Percentiles rank a stretch among this genome's conserved stretches.
Evolutionary conservation across 768 basidiomycete species (phyloP).

Genomic region (Collybiopsis confluens): DNA sequence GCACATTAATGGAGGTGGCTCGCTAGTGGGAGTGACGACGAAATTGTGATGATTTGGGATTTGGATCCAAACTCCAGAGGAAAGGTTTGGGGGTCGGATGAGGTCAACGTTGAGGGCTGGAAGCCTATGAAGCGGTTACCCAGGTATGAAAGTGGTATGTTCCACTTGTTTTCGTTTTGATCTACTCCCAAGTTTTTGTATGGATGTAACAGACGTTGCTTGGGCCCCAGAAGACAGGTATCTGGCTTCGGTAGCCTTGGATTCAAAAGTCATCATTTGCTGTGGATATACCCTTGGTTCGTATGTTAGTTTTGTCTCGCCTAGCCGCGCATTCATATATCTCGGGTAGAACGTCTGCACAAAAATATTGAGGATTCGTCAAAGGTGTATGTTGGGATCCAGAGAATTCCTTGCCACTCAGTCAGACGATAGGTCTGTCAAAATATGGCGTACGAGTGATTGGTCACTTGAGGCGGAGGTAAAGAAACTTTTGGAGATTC

Average conservation of each 20-base stretch:
- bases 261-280: conserved; percentile 91
- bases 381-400: conserved; percentile 99
- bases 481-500: conserved; percentile 86
- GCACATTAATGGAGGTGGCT: conserved; percentile 91
- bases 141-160: conserved; percentile 91
- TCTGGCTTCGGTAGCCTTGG: conserved; percentile 90
- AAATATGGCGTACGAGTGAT: conserved; percentile 93
- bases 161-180: too few relatives aligned
- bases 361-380: conserved; percentile 92
- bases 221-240: conserved; percentile 94
- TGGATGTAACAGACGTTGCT: conserved; percentile 92
- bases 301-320: too few relatives aligned
- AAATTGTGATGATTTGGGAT: conserved; percentile 96
- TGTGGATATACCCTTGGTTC: conserved; percentile 91
- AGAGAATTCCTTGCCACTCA: conserved; percentile 95
- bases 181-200: conserved; percentile 6
- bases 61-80: conserved; percentile 87
- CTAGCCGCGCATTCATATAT: too few relatives aligned
- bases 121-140: conserved; percentile 88
- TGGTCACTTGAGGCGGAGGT: conserved; percentile 87
- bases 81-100: conserved; percentile 91
- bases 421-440: conserved; percentile 94
- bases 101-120: conserved; percentile 97
- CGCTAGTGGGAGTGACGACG: conserved; percentile 95
- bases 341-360: conserved; percentile 82